Conservation (phyloP, 192 early-diverging fungal species). For the Paraglomus brasilianum region DNA sequence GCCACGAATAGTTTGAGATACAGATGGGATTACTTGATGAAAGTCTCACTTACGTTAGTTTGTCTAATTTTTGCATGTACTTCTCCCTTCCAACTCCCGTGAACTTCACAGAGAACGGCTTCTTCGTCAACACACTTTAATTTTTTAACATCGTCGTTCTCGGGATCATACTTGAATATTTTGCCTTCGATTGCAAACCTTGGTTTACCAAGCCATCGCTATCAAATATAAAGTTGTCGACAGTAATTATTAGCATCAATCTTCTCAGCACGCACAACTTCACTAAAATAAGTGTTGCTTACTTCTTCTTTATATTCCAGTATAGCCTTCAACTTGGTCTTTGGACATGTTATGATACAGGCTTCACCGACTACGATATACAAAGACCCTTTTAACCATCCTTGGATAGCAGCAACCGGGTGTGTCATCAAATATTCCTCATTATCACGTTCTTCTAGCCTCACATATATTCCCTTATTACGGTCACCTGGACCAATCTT, state of each 20-base stretch:
- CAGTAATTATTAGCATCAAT: too few species aligned
- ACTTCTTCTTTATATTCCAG: conserved; percentile 73
- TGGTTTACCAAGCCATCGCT: conserved; percentile 64
- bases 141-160: conserved; percentile 39
- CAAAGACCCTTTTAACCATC: conserved; percentile 64
- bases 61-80: conserved; percentile 39
- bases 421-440: conserved; percentile 69
- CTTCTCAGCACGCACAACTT: too few species aligned
- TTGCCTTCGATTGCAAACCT: conserved; percentile 68
- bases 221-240: too few species aligned
- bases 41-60: conserved; percentile 13
- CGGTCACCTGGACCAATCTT: conserved; percentile 65
- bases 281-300: background rate
- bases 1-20: too few species aligned
- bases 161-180: conserved; percentile 61
- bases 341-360: conserved; percentile 61
- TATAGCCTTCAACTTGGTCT: conserved; percentile 59
- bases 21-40: too few species aligned
- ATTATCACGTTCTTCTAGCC: conserved; percentile 50
- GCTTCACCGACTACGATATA: conserved; percentile 61
- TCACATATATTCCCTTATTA: conserved; percentile 67
- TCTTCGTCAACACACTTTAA: conserved; percentile 58
- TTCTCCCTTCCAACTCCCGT: conserved; percentile 65
- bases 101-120: conserved; percentile 55
- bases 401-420: conserved; percentile 64